A percentile compares a stretch with the other conserved stretches of the same genome.
These are phyloP conservation scores for Excoecaria cochinchinensis DNA, from an alignment of 345 rosid species.

Conservation along the genomic window DNA sequence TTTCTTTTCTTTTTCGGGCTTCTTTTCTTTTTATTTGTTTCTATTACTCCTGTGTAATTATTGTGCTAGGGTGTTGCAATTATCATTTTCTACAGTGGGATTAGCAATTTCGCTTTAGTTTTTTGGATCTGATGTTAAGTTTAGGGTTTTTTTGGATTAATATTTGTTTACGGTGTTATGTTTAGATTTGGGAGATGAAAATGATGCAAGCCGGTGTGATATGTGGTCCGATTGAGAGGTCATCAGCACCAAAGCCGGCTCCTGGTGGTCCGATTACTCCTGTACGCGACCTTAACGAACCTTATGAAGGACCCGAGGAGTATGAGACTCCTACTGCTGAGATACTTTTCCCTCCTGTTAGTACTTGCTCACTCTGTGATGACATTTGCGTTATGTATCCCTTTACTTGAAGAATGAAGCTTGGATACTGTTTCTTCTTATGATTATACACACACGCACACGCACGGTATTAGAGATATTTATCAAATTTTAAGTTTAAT, in stretches of 20 bases:
- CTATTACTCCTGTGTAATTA: not conserved
- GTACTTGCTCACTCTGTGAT: slow-evolving; percentile 13
- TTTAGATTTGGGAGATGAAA: slow-evolving; percentile 89
- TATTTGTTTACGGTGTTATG: slow-evolving; percentile 6
- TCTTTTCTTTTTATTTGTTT: too few species aligned
- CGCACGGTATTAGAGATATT: not conserved
- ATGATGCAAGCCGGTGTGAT: slow-evolving; percentile 89
- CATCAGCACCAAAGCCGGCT: slow-evolving; percentile 49
- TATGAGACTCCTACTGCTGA: slow-evolving; percentile 98
- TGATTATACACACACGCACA: not conserved
- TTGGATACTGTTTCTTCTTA: slow-evolving; percentile 2
- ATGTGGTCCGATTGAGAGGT: slow-evolving; percentile 67
- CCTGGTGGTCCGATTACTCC: slow-evolving; percentile 67
- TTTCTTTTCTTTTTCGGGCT: not conserved
- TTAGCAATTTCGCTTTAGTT: not conserved
- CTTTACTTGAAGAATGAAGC: not conserved
- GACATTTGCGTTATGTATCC: not conserved
- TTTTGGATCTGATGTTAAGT: slow-evolving; percentile 31
- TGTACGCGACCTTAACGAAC: slow-evolving; percentile 92
- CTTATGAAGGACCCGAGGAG: slow-evolving; percentile 90
- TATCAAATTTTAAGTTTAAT: not conserved
- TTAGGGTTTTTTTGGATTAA: slow-evolving; percentile 43
- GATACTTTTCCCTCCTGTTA: slow-evolving; percentile 89
- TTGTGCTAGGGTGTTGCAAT: not conserved
- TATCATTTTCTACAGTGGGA: not conserved